Base-by-base conservation (phyloP, 169 alveolate species). In the Plasmodium billcollinsi region DNA sequence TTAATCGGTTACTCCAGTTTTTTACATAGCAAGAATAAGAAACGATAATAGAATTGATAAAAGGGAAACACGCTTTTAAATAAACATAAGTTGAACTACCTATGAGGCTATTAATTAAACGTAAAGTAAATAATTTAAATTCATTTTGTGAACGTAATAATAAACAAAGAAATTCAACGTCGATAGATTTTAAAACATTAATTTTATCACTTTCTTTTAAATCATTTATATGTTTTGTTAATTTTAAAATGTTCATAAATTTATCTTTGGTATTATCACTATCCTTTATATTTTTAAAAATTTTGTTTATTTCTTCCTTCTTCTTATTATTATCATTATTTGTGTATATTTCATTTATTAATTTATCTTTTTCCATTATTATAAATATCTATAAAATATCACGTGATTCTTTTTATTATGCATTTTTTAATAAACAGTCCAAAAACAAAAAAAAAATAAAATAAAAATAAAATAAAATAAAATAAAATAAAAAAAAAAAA, bases 181-280 rank as follows among this genome's bases (percentile, higher is more conserved):
- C 70, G 5, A 86, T 71, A 24, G 88, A 61, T 56, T 86, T 71
- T 20, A 73, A 43, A 26, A 72, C 29, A n/a, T n/a, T 86, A 26
- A 71, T 14, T 86, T 86, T 86, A 61, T 86, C 92, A 43, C 58
- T 43, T 72, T 70, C 76, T 26, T 59, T 33, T 59, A 86, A 39
- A 45, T 61, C 63, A 26, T 66, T 86, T 18, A 56, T 72, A 56
- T 70, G 26, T 70, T 63, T 72, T 12, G 88, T 45, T 29, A 86
- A 45, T 18, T 71, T 71, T 86, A 86, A 45, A 86, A 86, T 86
- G 62, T 72, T 72, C 11, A 21, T 39, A 67, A 86, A 86, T 72
- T 86, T 86, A 39, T 70, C 66, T 61, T 86, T 72, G 43, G 88
- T 59, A 58, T 86, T 86, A 5, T 86, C 88, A 72, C 92, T 66